Evolutionary conservation across 1,284 basidiomycete species (phyloP), one percentile per base, ranked within the genome.

Genomic region (Pseudozyma tsukubaensis): DNA sequence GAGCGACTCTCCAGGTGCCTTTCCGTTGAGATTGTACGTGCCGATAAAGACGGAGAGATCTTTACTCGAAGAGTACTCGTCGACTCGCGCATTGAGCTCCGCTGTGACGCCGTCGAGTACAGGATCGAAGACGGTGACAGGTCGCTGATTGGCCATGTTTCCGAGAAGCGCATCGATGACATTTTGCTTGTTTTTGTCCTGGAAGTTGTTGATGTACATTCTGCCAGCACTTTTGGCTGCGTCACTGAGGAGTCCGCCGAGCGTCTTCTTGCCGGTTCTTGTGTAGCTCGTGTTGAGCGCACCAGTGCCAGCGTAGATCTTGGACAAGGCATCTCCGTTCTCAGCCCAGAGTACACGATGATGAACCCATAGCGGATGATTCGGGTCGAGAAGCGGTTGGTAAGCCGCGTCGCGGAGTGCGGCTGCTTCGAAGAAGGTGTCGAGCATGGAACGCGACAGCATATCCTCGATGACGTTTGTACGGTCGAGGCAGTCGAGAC

Each of bases 191-290:
- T 89, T 90, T 84, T 93, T 94, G 85, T 99, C 97, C 77, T 96
- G 93, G 84, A 99, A 98, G 83, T 98, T 98, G 85, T 96, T 97
- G 84, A 98, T 97, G 82, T 98, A 98, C 59, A 96, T 94, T 62
- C 82, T 62, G 13, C 76, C 79, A 4, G 80, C 81, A 79, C 94
- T 96, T 85, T 99, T 99, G 2, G 94, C 97, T 4, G 96, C 96
- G 85, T 99, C 94, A 18, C 94, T 94, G 21, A 99, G 86, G 11
- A 82, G 60, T 8, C 82, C 80, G 10, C 80, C 77, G 11, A 82
- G 64, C 4, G 94, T 97, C 72, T 94, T 90, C 85, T 96, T 98
- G 37, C 97, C 97, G 65, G 89, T 94, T 7, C 96, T 87, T 7
- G 96, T 98, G 82, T 94, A 97, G 79, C 92, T 94, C 3, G 95